Evolutionary conservation across 192 early-diverging fungal genomes (phyloP), one percentile per base, ranked within the genome.

Genomic region (Coemansia sp.): DNA sequence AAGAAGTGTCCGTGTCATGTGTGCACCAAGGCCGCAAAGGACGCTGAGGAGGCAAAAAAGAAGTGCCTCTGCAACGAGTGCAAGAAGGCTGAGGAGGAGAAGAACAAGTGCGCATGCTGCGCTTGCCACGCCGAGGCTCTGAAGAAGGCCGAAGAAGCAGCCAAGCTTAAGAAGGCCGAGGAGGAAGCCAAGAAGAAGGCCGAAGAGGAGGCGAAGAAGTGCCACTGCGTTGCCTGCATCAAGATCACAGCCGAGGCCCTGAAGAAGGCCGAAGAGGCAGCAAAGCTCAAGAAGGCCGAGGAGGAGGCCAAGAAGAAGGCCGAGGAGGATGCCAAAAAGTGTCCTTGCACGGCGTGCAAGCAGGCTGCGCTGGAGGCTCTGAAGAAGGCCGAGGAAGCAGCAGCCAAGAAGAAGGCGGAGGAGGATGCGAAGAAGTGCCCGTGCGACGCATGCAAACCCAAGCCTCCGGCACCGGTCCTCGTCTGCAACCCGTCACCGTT

Each of bases 401-500:
- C 17, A 4, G 45, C n/a, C 22, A 55, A 53, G 52, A 65, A 65
- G 64, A 64, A 64, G 63, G 63, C 63, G 4, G 61, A 39, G n/a
- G 45, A 48, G 28, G 52, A 60, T 6, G 60, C 60, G 9, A 48
- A 55, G 53, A 56, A 55, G 37, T 66, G 65, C 65, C 53, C 52
- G 36, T 66, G 65, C 65, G 53, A 57, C 17, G 53, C 52, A 15
- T 36, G 69, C 65, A 48, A 68, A 59, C 43, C 65, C 70, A 32
- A 48, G 66, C 48, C 68, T 64, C 39, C 39, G 22, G 51, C 61
- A 9, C 52, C 58, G 2, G 59, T 63, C 41, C 28, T 61, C 15
- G 65, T 65, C 28, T 68, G 72, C 62, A 76, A 68, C 69, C 70
- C 73, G 51, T 83, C 80, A 38, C 80, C 80, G 39, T 83, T 83